These are phyloP conservation scores for Alternaria triticimaculans DNA, from an alignment of 2,329 filamentous ascomycete species.

Conservation along the genomic window DNA sequence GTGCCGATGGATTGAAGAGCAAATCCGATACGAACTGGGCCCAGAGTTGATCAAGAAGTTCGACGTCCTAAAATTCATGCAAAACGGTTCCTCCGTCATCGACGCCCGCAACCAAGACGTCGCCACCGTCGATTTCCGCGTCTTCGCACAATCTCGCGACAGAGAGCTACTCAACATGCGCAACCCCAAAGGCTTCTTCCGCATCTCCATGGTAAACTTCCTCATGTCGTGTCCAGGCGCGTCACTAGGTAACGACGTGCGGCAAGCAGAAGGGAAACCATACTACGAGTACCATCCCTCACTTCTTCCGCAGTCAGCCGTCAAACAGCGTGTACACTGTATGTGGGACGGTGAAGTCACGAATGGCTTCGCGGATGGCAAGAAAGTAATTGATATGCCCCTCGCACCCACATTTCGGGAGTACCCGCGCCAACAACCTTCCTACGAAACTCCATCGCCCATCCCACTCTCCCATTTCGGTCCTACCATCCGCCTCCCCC, in stretches of 20 bases:
- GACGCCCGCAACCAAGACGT: slow-evolving; percentile 55
- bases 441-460: slow-evolving; percentile 41
- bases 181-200: slow-evolving; percentile 48
- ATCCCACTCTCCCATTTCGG: slow-evolving; percentile 43
- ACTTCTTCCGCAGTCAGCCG: slow-evolving; percentile 36
- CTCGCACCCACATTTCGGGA: slow-evolving; percentile 24
- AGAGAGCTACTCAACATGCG: slow-evolving; percentile 52
- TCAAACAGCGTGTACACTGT: slow-evolving; percentile 38
- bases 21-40: slow-evolving; percentile 49
- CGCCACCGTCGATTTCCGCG: slow-evolving; percentile 58
- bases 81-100: slow-evolving; percentile 48
- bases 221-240: slow-evolving; percentile 54
- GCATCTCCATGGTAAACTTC: slow-evolving; percentile 50
- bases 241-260: slow-evolving; percentile 32
- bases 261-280: slow-evolving; percentile 33
- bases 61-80: slow-evolving; percentile 48
- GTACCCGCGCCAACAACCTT: slow-evolving; percentile 35
- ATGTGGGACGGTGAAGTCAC: slow-evolving; percentile 31
- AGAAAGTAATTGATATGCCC: slow-evolving; percentile 28
- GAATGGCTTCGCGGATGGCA: slow-evolving; percentile 20
- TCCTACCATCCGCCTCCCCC: slow-evolving; percentile 43
- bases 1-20: slow-evolving; percentile 51
- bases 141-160: slow-evolving; percentile 56
- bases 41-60: slow-evolving; percentile 41
- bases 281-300: slow-evolving; percentile 54